Base-by-base conservation (phyloP, 2,329 filamentous ascomycete species). In the Daldinia sp. region DNA sequence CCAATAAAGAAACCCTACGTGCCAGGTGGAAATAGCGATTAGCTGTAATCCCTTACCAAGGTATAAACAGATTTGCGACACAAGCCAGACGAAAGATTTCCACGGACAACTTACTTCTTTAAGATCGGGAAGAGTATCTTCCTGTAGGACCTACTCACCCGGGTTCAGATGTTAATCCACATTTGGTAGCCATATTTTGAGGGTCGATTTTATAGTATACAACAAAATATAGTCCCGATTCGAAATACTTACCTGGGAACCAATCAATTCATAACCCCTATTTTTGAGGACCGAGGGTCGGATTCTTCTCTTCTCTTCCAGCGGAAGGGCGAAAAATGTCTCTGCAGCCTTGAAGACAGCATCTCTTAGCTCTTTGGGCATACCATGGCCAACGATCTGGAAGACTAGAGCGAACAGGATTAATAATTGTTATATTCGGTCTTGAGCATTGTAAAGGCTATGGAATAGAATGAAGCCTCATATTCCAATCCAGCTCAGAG, bases 201-300 rank as follows among this genome's bases (percentile, higher is more conserved):
- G 27, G 15, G 13, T 13, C 23, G 25, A 11, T n/a, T 7, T 9
- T 27, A 8, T 11, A 23, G 21, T 5, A 7, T 25, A 13, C 13
- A 45, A 27, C 11, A 27, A 45, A 45, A 4, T 15, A 7, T 8
- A 23, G 11, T 23, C 5, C 21, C 3, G 13, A 2, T n/a, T 8
- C n/a, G 29, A 21, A 4, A 5, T 13, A 56, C 63, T 63, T 2
- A 60, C 63, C 49, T 63, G 81, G 2, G 77, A 78, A 4, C 78
- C 75, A 1, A 83, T 72, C 41, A 80, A 73, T 66, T 85, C 83
- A 66, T 85, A 85, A 17, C 83, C 83, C 48, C 83, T 76, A 66
- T 83, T 80, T 25, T 71, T 74, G 10, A 69, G 53, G 70, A 77
- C 75, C 61, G 74, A 73, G 68, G 78, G 72, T 68, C 77, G 67